Evolutionary conservation across 2,329 filamentous ascomycete species (phyloP).

Genomic region (Aspergillus eucalypticola): DNA sequence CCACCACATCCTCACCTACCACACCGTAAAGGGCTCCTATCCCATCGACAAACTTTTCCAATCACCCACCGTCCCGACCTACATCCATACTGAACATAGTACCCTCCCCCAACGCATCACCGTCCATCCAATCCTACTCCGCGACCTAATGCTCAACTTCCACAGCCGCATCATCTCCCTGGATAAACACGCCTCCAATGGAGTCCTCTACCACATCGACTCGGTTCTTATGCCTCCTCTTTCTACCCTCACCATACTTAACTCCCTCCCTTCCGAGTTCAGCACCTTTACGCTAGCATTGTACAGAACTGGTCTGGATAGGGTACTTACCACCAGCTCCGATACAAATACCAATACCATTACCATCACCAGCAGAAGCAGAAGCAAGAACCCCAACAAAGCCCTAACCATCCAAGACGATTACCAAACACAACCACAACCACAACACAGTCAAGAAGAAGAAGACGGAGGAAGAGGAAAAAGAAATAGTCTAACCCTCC

Average conservation of each 20-base stretch:
- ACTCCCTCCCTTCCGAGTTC: slow-evolving; percentile 68
- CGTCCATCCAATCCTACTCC: slow-evolving; percentile 58
- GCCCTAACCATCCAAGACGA: too few relatives aligned
- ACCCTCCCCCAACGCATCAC: slow-evolving; percentile 69
- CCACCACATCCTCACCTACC: slow-evolving; percentile 71
- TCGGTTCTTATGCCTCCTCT: slow-evolving; percentile 76
- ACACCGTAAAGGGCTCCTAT: slow-evolving; percentile 69
- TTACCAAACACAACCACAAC: too few relatives aligned
- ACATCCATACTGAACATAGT: not conserved
- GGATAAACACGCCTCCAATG: slow-evolving; percentile 65
- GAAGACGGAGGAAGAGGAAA: not conserved
- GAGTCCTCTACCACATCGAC: slow-evolving; percentile 77
- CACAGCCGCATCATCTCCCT: slow-evolving; percentile 64
- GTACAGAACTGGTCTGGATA: slow-evolving; percentile 69
- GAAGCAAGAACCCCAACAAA: too few relatives aligned
- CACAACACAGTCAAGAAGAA: not conserved
- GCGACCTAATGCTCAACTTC: slow-evolving; percentile 73
- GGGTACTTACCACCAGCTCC: slow-evolving; percentile 52
- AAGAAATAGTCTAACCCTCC: slow-evolving; percentile 67
- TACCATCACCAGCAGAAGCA: slow-evolving; percentile 27
- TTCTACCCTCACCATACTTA: slow-evolving; percentile 62
- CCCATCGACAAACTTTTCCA: slow-evolving; percentile 65
- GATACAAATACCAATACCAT: too few relatives aligned
- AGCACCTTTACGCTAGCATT: slow-evolving; percentile 76
- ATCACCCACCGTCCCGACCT: slow-evolving; percentile 73